phyloP scores from a whole-genome alignment of 164 flowering plant genomes.

The Tetracentron sinense region DNA sequence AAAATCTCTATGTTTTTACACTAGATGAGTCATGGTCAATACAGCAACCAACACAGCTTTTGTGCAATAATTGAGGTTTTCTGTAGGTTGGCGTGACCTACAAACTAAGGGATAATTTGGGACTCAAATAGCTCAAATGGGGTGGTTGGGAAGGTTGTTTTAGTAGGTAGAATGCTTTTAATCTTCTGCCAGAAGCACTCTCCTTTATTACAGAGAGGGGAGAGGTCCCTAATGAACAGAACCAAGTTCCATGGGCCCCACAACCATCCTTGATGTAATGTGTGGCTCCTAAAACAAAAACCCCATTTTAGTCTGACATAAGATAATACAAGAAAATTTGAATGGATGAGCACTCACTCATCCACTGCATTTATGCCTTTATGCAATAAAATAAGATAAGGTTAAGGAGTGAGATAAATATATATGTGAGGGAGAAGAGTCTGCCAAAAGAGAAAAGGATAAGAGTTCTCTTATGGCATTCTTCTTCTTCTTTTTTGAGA shows the following conservation, averaged over 20 bases:
- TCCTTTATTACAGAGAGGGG: neutral
- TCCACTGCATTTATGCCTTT: slow-evolving; percentile 14
- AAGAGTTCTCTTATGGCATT: neutral
- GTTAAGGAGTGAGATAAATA: too few relatives aligned
- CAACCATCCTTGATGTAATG: too few relatives aligned
- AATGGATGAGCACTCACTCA: slow-evolving; percentile 19
- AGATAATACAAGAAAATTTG: slow-evolving; percentile 12
- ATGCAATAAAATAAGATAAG: neutral
- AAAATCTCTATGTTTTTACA: too few relatives aligned
- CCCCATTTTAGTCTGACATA: slow-evolving; percentile 12
- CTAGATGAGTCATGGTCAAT: too few relatives aligned
- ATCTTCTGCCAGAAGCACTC: neutral
- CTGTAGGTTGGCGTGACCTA: slow-evolving; percentile 8
- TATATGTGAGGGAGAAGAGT: too few relatives aligned
- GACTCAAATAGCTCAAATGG: too few relatives aligned
- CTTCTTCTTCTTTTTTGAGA: too few relatives aligned
- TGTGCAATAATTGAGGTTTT: too few relatives aligned
- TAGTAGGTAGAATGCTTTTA: slow-evolving; percentile 4
- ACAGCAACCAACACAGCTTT: too few relatives aligned
- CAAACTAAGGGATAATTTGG: neutral
- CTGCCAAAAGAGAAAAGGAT: neutral
- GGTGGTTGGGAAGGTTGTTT: neutral
- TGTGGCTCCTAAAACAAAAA: too few relatives aligned
- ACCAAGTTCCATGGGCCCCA: slow-evolving; percentile 21
- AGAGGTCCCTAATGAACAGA: neutral